Base-by-base conservation (phyloP, 1,284 basidiomycete species). In the Ustilago cynodontis region DNA sequence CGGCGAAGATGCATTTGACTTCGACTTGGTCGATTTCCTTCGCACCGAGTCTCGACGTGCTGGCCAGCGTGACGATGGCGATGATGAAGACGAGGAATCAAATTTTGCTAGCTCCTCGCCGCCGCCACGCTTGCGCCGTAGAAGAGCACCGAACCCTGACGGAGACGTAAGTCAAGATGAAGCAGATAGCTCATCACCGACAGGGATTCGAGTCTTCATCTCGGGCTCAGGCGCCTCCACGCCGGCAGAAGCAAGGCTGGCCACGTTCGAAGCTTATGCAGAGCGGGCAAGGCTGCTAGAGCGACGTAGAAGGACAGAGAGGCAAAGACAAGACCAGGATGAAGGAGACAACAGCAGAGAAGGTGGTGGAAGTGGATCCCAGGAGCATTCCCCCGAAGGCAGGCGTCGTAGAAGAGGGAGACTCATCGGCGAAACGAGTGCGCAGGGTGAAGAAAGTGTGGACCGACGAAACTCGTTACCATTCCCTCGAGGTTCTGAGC, bases 201-300 rank as follows among this genome's bases (percentile, higher is more conserved):
- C 56, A 9, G 65, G 53, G 16, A 61, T 66, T 24, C 66, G 65
- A n/a, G 66, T 74, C 11, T 65, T 57, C 14, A 60, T 76, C 6
- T 67, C 65, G 0, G 65, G 61, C 4, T 76, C 73, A 2, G 73
- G 73, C 26, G 68, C 73, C 0, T 67, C 64, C 10, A 76, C 73
- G 0, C 73, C 73, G 18, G 64, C 68, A 8, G 68, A 76, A 41
- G 65, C 68, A 2, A 51, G 73, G 26, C 73, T 67, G 26, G 73
- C 73, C 2, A 77, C 69, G 13, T 77, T 77, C 31, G 73, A 77
- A 31, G 73, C 73, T 7, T 77, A 77, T 14, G 73, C 73, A 3
- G 61, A 67, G 29, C 59, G 72, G 24, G 67, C 72, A 6, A 65
- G 72, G 31, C 5, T 70, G 26, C 22, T 74, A 11, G 66, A 70